Conservation (phyloP, 1,139 yeast genomes). For the Protomyces arabidopsidicola region DNA sequence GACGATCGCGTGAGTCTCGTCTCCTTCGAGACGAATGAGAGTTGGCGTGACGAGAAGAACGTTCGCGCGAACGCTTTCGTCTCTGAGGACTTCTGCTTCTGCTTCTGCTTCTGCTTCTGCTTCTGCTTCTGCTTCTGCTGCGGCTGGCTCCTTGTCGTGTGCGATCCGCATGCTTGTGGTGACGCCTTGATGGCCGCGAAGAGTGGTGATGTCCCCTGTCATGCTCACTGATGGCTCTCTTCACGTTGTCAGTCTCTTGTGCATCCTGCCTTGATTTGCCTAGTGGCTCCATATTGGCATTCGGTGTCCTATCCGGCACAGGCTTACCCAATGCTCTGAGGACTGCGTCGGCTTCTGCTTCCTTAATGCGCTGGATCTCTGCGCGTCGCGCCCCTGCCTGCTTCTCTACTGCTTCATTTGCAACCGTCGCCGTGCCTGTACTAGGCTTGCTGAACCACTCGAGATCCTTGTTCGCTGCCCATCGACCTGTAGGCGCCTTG, state of each 20-base stretch:
- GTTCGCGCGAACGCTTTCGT: not conserved
- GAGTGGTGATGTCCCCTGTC: not conserved
- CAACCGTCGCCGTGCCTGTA: conserved; percentile 5
- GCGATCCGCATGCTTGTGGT: not conserved
- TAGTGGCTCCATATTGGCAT: not conserved
- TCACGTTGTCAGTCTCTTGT: too few species aligned
- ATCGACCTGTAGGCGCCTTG: conserved; percentile 37
- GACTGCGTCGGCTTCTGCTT: conserved; percentile 35
- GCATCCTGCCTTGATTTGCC: not conserved
- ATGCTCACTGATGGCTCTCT: not conserved
- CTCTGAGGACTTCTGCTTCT: not conserved
- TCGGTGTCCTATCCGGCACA: not conserved
- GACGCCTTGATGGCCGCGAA: not conserved
- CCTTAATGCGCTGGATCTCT: conserved; percentile 31
- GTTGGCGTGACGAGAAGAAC: not conserved
- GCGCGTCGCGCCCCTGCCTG: conserved; percentile 1
- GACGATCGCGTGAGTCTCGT: not conserved
- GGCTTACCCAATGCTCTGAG: not conserved
- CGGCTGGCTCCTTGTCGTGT: not conserved
- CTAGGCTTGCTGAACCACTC: conserved; percentile 36
- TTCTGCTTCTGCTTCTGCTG: not conserved
- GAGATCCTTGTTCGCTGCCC: conserved; percentile 35
- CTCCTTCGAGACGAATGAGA: not conserved
- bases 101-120: not conserved
- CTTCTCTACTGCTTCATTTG: not conserved